phyloP scores from a whole-genome alignment of 306 rosid genomes.

The Dryas drummondii region DNA sequence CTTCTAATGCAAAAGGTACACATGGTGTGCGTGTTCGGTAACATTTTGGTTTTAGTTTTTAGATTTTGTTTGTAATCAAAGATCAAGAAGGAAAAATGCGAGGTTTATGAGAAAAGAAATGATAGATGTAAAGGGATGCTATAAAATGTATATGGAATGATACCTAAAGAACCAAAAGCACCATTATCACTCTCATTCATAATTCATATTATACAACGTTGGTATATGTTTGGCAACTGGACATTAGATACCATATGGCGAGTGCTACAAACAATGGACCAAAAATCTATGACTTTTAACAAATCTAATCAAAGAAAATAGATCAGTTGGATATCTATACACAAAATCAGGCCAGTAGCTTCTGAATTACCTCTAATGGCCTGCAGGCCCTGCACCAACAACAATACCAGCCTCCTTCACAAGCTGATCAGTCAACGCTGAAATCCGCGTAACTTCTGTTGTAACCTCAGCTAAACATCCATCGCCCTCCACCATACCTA shows the following conservation, averaged over 20 bases:
- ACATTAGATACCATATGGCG: background rate
- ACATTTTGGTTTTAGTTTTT: no score
- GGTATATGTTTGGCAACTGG: background rate
- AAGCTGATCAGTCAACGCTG: conserved; percentile 69
- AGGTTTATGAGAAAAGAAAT: no score
- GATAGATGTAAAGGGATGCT: no score
- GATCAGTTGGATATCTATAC: conserved; percentile 8
- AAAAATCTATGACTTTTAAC: background rate
- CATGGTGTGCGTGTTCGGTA: no score
- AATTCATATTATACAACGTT: background rate
- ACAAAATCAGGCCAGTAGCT: conserved; percentile 7
- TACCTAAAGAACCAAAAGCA: no score
- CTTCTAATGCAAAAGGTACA: no score
- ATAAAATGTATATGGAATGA: no score
- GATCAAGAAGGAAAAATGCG: no score
- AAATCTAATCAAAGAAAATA: background rate
- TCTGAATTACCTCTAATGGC: conserved; percentile 30
- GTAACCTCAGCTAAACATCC: conserved; percentile 46
- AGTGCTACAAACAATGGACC: background rate
- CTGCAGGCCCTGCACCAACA: conserved; percentile 35
- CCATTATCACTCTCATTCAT: no score
- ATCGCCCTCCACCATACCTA: conserved; percentile 13
- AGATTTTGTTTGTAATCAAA: no score
- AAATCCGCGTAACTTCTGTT: conserved; percentile 58
- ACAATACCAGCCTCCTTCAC: conserved; percentile 64